Base-by-base conservation (phyloP, 805 yeast species). In the Ogataea corticis region DNA sequence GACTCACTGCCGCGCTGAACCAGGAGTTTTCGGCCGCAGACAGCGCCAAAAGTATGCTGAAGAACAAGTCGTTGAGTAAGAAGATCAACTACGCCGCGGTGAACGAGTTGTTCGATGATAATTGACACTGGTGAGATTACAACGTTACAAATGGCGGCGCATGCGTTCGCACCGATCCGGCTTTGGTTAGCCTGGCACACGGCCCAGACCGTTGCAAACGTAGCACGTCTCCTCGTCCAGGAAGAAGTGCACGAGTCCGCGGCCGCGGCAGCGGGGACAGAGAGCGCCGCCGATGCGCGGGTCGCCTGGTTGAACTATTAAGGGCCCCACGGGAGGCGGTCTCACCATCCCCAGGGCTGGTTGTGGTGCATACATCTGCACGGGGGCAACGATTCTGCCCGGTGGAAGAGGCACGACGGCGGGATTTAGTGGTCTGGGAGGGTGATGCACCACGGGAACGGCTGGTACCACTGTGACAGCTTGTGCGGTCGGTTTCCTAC, bases 71-170 rank as follows among this genome's bases (percentile, higher is more conserved):
- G 6, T 82, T 85, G 53, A 87, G 97, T 21, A 86, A 84, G 68
- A 94, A 94, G 72, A 86, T 94, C 65, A 94, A 94, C 65, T 94
- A 94, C 64, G 82, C 77, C 38, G 90, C 92, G 4, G 78, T 92
- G 43, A 83, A 82, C 51, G 79, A 75, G 48, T 62, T 77, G 52
- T 75, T 68, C 37, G 63, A 61, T 32, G 66, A 63, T 48, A 51
- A 43, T 27, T 49, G 47, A 40, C 33, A 16, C 19, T 10, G 30
- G 28, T 40, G 5, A 21, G 5, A 21, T 5, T 6, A 21, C 5
- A 21, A 21, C 25, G 25, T 9, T 21, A 21, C 25, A 21, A 9
- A 21, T 21, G 7, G 7, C 25, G 25, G 25, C 9, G 25, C 25
- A 21, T 9, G 25, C 25, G 25, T 9, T 21, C 25, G 25, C 7